These are phyloP conservation scores for Xylaria hypoxylon DNA, from an alignment of 2,329 filamentous ascomycete genomes.

Conservation along the genomic window DNA sequence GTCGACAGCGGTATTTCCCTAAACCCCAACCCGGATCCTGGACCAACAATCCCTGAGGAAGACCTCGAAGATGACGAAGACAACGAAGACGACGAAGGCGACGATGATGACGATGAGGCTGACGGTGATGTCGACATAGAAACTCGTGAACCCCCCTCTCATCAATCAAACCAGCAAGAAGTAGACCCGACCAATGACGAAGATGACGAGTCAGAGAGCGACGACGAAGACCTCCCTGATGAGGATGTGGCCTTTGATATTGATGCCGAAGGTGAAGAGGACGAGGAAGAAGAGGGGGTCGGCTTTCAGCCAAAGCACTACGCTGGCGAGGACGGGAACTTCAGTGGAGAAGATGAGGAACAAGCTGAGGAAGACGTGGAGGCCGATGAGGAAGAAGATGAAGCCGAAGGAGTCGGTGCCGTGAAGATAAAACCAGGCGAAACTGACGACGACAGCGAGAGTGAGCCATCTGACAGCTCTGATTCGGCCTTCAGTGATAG, in stretches of 20 bases:
- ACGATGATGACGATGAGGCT: constrained; percentile 36
- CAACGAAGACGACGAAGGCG: constrained; percentile 34
- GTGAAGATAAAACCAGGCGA: constrained; percentile 68
- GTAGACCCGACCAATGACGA: constrained; percentile 48
- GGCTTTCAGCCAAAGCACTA: constrained; percentile 30
- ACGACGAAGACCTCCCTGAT: constrained; percentile 53
- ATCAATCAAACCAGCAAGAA: constrained; percentile 36
- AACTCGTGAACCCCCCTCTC: constrained; percentile 16
- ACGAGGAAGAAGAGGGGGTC: constrained; percentile 50
- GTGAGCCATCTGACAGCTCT: constrained; percentile 49
- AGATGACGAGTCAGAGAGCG: constrained; percentile 40
- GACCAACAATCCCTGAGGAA: constrained; percentile 19
- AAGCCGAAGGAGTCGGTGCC: constrained; percentile 67
- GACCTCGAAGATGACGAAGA: constrained; percentile 43
- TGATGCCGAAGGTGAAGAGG: constrained; percentile 58
- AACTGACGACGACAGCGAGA: constrained; percentile 58
- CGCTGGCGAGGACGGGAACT: constrained; percentile 45
- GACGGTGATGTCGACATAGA: constrained; percentile 46
- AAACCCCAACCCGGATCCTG: constrained; percentile 30
- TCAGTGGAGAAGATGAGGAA: constrained; percentile 50
- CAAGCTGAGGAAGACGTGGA: constrained; percentile 47
- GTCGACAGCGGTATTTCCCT: constrained; percentile 42
- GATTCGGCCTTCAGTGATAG: constrained; percentile 47
- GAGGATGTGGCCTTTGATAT: constrained; percentile 54
- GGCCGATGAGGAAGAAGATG: constrained; percentile 56